These are phyloP conservation scores for Claviceps maximensis DNA, from an alignment of 2,329 filamentous ascomycete genomes.

Conservation along the genomic window DNA sequence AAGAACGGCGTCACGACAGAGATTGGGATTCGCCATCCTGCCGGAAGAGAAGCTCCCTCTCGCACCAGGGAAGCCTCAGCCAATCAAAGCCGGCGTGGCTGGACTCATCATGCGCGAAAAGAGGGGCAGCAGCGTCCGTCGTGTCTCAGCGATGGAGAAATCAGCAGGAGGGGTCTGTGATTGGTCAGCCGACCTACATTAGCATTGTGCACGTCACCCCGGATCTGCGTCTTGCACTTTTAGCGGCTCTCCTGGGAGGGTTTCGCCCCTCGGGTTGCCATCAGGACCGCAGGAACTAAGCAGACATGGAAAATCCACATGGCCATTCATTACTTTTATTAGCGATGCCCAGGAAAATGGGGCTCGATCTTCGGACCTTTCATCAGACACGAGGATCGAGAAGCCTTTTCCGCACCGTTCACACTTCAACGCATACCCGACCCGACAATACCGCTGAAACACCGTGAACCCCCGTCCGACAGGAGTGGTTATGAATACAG, in stretches of 20 bases:
- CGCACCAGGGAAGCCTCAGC: neutral
- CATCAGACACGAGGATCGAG: constrained; percentile 7
- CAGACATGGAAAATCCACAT: neutral
- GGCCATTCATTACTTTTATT: neutral
- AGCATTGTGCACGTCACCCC: neutral
- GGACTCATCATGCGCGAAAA: neutral
- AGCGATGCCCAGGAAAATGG: neutral
- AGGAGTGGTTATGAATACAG: constrained; percentile 4
- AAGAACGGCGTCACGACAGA: neutral
- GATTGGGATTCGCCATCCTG: neutral
- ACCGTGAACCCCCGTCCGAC: constrained; percentile 2
- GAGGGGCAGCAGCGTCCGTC: neutral
- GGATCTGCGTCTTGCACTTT: neutral
- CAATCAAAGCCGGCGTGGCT: neutral
- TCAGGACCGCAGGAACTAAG: neutral
- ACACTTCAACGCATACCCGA: constrained; percentile 6
- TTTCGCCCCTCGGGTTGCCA: neutral
- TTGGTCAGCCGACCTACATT: neutral
- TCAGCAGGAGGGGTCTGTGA: neutral
- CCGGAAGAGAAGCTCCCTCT: neutral
- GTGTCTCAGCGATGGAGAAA: neutral
- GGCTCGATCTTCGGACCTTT: constrained; percentile 7
- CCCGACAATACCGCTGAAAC: constrained; percentile 5
- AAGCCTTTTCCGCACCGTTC: constrained; percentile 6
- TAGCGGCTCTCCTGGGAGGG: neutral